Conservation (phyloP, 148 eudicot genomes). For the Pharnaceum exiguum region DNA sequence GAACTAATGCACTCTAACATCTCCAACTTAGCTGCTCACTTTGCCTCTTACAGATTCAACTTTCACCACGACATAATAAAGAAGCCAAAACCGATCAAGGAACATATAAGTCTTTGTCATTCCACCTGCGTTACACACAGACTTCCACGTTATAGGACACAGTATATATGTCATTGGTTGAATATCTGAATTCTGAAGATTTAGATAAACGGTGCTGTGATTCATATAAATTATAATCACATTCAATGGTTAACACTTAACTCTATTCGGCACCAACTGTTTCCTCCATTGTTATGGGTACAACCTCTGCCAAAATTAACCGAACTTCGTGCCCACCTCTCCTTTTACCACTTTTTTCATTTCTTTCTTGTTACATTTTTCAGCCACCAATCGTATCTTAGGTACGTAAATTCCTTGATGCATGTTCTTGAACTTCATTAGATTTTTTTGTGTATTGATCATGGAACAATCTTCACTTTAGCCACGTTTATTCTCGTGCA, state of each 20-base stretch:
- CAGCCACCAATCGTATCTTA: background rate
- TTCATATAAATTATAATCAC: no score
- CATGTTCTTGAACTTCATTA: no score
- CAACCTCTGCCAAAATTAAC: constrained; percentile 4
- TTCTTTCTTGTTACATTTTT: background rate
- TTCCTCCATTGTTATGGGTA: constrained; percentile 3
- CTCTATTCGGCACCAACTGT: background rate
- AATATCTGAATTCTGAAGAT: background rate
- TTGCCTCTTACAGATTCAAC: no score
- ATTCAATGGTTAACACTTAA: no score
- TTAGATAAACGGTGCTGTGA: constrained; percentile 1
- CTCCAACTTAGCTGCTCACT: no score
- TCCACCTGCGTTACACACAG: background rate
- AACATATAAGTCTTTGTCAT: background rate
- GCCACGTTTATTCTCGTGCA: no score
- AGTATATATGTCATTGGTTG: background rate
- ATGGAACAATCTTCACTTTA: no score
- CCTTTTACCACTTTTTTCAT: background rate
- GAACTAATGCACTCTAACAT: no score
- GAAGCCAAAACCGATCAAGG: background rate
- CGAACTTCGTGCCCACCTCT: background rate
- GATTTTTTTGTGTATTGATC: no score
- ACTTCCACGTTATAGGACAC: background rate
- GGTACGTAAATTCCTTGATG: no score
- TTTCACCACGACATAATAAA: background rate